A percentile compares a stretch with the other conserved stretches of the same genome.
Evolutionary conservation across 768 basidiomycete genomes (phyloP).

Genomic region (Chalciporus chontae): DNA sequence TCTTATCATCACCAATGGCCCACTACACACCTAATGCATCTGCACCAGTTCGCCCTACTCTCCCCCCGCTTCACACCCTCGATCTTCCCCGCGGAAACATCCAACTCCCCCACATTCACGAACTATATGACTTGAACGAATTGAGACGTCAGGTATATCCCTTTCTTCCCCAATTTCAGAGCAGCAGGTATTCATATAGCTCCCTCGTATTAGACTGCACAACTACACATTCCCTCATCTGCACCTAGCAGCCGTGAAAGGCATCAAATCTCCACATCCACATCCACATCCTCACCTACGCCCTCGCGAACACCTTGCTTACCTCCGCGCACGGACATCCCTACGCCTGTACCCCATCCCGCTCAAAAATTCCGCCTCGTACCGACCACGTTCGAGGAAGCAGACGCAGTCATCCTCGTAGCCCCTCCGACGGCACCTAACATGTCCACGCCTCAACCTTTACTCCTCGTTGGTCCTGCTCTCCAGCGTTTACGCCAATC

Average conservation of each 20-base stretch:
- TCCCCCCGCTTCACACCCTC: slow-evolving; percentile 52
- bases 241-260: slow-evolving; percentile 9
- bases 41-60: slow-evolving; percentile 42
- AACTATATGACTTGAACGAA: slow-evolving; percentile 11
- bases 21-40: slow-evolving; percentile 16
- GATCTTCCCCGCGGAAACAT: slow-evolving; percentile 29
- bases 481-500: slow-evolving; percentile 45
- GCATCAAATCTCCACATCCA: slow-evolving; percentile 37
- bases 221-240: neutral
- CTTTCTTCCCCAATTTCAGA: neutral
- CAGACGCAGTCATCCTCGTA: slow-evolving; percentile 50
- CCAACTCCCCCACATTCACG: slow-evolving; percentile 10
- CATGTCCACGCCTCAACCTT: slow-evolving; percentile 19
- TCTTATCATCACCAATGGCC: slow-evolving; percentile 6
- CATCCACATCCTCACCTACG: slow-evolving; percentile 39
- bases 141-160: slow-evolving; percentile 11
- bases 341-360: slow-evolving; percentile 9
- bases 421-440: slow-evolving; percentile 30
- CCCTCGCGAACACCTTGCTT: slow-evolving; percentile 35
- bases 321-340: slow-evolving; percentile 14
- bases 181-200: neutral
- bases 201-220: neutral
- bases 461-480: slow-evolving; percentile 50
- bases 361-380: slow-evolving; percentile 39
- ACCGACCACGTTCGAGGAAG: slow-evolving; percentile 49